These are phyloP conservation scores for Sporothrix pallida DNA, from an alignment of 2,329 filamentous ascomycete species.

Conservation along the genomic window DNA sequence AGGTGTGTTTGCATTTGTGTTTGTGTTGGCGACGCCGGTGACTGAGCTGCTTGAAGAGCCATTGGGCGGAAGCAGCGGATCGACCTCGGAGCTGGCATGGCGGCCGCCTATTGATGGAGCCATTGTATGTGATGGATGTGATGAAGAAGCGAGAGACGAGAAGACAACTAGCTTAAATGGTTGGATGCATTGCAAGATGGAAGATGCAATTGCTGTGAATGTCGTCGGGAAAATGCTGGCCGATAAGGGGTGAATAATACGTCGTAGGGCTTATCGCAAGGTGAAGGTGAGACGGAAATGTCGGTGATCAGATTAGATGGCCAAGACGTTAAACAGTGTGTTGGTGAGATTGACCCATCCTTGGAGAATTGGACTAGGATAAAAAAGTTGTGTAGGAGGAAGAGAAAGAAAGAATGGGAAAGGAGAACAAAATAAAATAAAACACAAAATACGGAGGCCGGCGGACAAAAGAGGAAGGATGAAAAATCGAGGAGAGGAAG, in stretches of 20 bases:
- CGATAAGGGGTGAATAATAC: background rate
- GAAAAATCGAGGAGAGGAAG: background rate
- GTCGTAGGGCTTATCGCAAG: background rate
- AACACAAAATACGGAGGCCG: no score
- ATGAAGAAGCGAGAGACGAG: background rate
- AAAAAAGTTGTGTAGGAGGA: background rate
- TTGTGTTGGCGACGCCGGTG: no score
- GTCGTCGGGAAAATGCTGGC: background rate
- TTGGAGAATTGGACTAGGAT: background rate
- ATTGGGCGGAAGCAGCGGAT: constrained; percentile 19
- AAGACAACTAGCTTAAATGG: background rate
- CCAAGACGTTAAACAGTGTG: background rate
- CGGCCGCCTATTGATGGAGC: background rate
- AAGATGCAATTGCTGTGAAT: background rate
- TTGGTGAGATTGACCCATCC: background rate
- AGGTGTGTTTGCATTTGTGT: no score
- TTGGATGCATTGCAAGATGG: background rate
- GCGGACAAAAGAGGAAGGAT: background rate
- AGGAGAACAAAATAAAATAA: background rate
- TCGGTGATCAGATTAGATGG: constrained; percentile 3
- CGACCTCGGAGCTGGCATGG: constrained; percentile 10
- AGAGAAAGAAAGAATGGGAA: background rate
- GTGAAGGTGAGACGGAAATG: background rate
- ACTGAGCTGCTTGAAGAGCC: background rate
- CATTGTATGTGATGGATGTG: background rate